Percentiles rank a stretch among this genome's conserved stretches.
Evolutionary conservation across 2,329 filamentous ascomycete species (phyloP).

Genomic region (Cercospora sp.): DNA sequence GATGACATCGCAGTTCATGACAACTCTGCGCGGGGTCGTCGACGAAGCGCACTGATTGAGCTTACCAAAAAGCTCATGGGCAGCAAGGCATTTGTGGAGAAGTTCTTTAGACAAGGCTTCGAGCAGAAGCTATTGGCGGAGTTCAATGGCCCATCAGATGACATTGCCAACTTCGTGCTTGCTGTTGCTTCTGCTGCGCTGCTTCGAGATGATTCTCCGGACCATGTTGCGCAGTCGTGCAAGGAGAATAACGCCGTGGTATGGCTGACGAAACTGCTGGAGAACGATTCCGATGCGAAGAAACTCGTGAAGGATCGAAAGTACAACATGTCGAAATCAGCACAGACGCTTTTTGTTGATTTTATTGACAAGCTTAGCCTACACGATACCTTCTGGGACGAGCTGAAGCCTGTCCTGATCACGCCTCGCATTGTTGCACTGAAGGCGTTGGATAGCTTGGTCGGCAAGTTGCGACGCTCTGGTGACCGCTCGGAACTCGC

Average conservation of each 20-base stretch:
- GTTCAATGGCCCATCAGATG: constrained; percentile 50
- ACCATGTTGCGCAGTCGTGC: constrained; percentile 60
- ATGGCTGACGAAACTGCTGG: constrained; percentile 59
- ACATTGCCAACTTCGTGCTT: constrained; percentile 61
- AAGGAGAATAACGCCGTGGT: constrained; percentile 25
- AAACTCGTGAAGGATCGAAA: constrained; percentile 64
- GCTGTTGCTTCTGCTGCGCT: constrained; percentile 65
- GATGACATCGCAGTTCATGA: constrained; percentile 58
- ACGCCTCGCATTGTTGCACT: constrained; percentile 66
- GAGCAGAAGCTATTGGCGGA: constrained; percentile 68
- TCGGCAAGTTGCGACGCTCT: constrained; percentile 49
- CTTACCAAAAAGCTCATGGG: constrained; percentile 57
- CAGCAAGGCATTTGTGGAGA: constrained; percentile 60
- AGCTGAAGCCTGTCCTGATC: constrained; percentile 51
- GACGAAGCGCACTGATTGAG: constrained; percentile 57
- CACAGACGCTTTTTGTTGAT: constrained; percentile 57
- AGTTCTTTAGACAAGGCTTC: constrained; percentile 73
- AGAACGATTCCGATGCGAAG: constrained; percentile 48
- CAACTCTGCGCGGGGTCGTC: constrained; percentile 47
- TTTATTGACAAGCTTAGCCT: constrained; percentile 49
- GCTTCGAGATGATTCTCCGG: constrained; percentile 60
- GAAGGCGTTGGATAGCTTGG: constrained; percentile 61
- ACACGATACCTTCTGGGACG: constrained; percentile 62
- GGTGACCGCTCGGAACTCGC: constrained; percentile 55
- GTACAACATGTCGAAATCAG: constrained; percentile 68